Evolutionary conservation across 2,329 filamentous ascomycete genomes (phyloP).

Genomic region (Penicillium hordei): DNA sequence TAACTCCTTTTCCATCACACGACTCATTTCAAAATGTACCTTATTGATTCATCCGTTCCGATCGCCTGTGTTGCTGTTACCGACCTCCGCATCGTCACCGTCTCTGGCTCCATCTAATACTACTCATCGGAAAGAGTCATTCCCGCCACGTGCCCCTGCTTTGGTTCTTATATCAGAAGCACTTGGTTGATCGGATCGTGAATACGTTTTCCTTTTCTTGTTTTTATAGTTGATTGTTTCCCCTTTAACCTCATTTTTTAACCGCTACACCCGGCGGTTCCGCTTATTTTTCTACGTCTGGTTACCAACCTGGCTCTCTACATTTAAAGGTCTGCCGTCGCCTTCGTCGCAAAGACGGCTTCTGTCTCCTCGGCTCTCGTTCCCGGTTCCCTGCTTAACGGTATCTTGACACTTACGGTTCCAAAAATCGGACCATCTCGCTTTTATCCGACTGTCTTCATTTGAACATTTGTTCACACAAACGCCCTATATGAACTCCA

Average conservation of each 20-base stretch:
- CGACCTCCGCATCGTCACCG: conserved; percentile 33
- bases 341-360: conserved; percentile 27
- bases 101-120: conserved; percentile 25
- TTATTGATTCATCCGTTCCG: conserved; percentile 38
- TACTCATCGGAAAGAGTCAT: conserved; percentile 16
- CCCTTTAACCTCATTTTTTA: conserved; percentile 6
- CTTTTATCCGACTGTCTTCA: conserved; percentile 14
- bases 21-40: conserved; percentile 41
- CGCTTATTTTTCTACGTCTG: conserved; percentile 8
- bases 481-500: conserved; percentile 26
- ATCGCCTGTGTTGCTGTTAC: conserved; percentile 39
- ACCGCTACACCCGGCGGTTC: conserved; percentile 7
- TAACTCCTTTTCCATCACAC: conserved; percentile 15
- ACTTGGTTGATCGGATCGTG: conserved; percentile 26
- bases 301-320: conserved; percentile 23
- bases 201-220: conserved; percentile 16
- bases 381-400: conserved; percentile 31
- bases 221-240: conserved; percentile 11
- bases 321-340: conserved; percentile 29
- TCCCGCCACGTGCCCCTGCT: conserved; percentile 14
- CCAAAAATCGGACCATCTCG: conserved; percentile 23
- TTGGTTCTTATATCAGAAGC: conserved; percentile 21
- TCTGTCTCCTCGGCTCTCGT: conserved; percentile 30
- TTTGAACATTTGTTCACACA: conserved; percentile 16
- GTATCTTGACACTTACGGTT: conserved; percentile 26